Base-by-base conservation (phyloP, 2,329 filamentous ascomycete species). In the Talaromyces sp. region DNA sequence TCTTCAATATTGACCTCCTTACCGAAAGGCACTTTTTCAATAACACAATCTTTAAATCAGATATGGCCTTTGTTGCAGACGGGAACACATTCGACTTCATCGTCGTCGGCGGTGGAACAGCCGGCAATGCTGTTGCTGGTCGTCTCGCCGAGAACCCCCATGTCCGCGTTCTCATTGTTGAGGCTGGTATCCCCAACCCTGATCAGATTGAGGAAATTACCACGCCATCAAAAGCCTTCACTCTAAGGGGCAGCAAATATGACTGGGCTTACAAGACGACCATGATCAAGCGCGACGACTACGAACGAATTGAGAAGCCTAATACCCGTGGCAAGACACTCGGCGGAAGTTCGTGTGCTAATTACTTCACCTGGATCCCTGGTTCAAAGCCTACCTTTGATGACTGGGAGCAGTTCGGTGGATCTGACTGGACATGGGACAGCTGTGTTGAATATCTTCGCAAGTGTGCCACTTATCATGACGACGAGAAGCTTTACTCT, bases 341-440 rank as follows among this genome's bases (percentile, higher is more conserved):
- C 0, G 86, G 86, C 39, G 86, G 86, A n/a, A 85, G 82, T 66
- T 83, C 80, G 0, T 83, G 78, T 31, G 72, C 86, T 45, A 89
- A 89, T 75, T 89, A 88, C 74, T 87, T 84, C 74, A 87, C 86
- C 8, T 89, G 86, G 86, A 78, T 88, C 9, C 84, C 81, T 1
- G 86, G 86, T 2, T 83, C 80, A 65, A 82, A 82, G 62, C 78
- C 78, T 3, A 88, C 85, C 0, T 88, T 85, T 68, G 84, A 83
- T 68, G 72, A 76, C 50, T 83, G 81, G 81, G 78, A 70, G 25
- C 75, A 79, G 41, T 82, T 74, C 66, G 80, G 80, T 52, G 79
- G 78, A 1, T 67, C 76, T 11, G 75, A 77, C 5, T 89, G 86
- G 87, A 86, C 77, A 0, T 88, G 84, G 83, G 79, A 86, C 0